A percentile compares a stretch with the other conserved stretches of the same genome.
These are phyloP conservation scores for Aspergillus sp. DNA, from an alignment of 2,329 filamentous ascomycete genomes.

Conservation along the genomic window DNA sequence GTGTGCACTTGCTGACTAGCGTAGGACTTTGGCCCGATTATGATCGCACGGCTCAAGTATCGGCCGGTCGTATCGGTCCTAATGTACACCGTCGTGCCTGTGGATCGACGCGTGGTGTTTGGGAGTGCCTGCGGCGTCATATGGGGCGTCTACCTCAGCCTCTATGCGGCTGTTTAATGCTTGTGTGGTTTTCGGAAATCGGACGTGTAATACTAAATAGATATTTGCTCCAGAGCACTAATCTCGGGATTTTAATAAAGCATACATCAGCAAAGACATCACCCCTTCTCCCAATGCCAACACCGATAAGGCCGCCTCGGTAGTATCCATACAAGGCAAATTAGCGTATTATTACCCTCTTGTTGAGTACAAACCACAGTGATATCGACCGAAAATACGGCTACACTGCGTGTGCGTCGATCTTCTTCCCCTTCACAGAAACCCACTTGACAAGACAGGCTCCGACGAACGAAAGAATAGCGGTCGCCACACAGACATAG, in stretches of 20 bases:
- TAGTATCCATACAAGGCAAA: too few species aligned
- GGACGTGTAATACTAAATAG: too few species aligned
- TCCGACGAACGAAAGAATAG: conserved; percentile 30
- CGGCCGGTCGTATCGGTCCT: conserved; percentile 69
- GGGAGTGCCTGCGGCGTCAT: conserved; percentile 68
- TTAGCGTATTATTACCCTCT: too few species aligned
- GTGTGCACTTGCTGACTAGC: conserved; percentile 1
- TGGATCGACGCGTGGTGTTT: conserved; percentile 67
- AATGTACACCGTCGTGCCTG: conserved; percentile 70
- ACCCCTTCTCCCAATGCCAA: too few species aligned
- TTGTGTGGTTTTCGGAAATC: neutral
- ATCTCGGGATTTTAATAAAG: too few species aligned
- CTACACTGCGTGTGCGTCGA: conserved; percentile 19
- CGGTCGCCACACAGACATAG: conserved; percentile 38
- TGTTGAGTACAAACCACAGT: neutral
- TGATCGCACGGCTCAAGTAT: conserved; percentile 67
- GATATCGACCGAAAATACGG: neutral
- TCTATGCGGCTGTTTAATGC: conserved; percentile 48
- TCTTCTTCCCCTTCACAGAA: conserved; percentile 36
- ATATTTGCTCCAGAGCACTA: too few species aligned
- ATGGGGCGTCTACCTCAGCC: conserved; percentile 74
- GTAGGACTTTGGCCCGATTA: conserved; percentile 61
- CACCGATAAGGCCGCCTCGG: too few species aligned
- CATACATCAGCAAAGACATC: too few species aligned
- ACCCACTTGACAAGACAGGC: conserved; percentile 40